phyloP scores from a whole-genome alignment of 768 basidiomycete genomes.

The Dacryopinax primogenitus region DNA sequence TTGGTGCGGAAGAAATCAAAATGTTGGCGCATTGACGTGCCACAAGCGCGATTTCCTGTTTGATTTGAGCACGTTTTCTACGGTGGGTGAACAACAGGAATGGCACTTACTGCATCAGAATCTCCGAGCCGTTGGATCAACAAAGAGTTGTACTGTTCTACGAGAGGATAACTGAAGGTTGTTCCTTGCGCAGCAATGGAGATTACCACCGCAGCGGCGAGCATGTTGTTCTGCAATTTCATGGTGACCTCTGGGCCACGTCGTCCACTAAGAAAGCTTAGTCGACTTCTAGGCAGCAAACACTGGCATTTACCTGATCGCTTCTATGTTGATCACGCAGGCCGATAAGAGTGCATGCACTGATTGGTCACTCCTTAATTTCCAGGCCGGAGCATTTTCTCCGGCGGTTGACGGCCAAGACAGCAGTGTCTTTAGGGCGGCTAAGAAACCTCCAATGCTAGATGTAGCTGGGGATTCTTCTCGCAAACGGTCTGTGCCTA shows the following conservation, averaged over 20 bases:
- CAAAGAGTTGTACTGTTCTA: constrained; percentile 76
- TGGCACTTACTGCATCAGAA: constrained; percentile 44
- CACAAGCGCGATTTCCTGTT: constrained; percentile 54
- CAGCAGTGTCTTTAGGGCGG: constrained; percentile 62
- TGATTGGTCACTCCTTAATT: constrained; percentile 44
- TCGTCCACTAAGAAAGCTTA: constrained; percentile 47
- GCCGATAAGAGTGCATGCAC: constrained; percentile 75
- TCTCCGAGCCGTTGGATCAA: constrained; percentile 70
- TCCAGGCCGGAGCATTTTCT: constrained; percentile 28
- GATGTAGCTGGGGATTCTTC: constrained; percentile 74
- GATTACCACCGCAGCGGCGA: constrained; percentile 72
- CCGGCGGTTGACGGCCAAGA: constrained; percentile 34
- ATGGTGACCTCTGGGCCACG: constrained; percentile 59
- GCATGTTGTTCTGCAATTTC: constrained; percentile 82
- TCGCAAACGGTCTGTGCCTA: constrained; percentile 54
- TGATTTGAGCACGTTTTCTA: neutral
- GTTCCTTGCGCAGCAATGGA: constrained; percentile 59
- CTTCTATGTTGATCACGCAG: constrained; percentile 75
- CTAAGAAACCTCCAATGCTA: constrained; percentile 65
- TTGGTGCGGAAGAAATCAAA: constrained; percentile 54
- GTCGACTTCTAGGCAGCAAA: neutral
- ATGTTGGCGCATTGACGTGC: constrained; percentile 87
- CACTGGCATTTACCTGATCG: constrained; percentile 56
- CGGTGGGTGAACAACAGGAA: neutral
- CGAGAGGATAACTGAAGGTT: constrained; percentile 54